A percentile compares a stretch with the other conserved stretches of the same genome.
Evolutionary conservation across 2,329 filamentous ascomycete species (phyloP).

Genomic region (Aureobasidium uvarum): DNA sequence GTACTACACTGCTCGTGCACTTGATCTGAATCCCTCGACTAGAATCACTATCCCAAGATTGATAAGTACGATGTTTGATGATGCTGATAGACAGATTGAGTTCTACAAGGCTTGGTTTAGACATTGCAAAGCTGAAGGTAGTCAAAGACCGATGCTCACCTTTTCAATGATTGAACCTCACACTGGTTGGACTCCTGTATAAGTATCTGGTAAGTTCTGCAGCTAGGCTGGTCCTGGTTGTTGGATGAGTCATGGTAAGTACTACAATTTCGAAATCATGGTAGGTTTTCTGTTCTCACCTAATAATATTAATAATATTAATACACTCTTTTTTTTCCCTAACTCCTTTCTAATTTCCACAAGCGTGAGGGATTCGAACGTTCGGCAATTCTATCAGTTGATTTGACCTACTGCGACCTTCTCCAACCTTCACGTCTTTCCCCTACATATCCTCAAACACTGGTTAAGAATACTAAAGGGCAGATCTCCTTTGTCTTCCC

Average conservation of each 20-base stretch:
- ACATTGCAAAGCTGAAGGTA: neutral
- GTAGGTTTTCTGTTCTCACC: neutral
- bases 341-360: no score
- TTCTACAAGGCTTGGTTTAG: constrained; percentile 21
- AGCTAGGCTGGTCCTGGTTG: neutral
- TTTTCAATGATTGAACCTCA: neutral
- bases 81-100: constrained; percentile 12
- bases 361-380: no score
- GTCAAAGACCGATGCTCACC: neutral
- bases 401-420: no score
- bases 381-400: no score
- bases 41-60: constrained; percentile 11
- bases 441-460: neutral
- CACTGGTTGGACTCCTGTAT: neutral
- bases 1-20: constrained; percentile 1
- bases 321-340: neutral
- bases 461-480: neutral
- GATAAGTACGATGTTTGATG: neutral
- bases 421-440: no score
- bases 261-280: neutral
- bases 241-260: neutral
- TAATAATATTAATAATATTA: neutral
- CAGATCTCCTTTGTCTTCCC: neutral
- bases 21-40: neutral
- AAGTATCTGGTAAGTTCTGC: neutral